These are phyloP conservation scores for Tricholoma hemisulphureum DNA, from an alignment of 768 basidiomycete species.

Conservation along the genomic window DNA sequence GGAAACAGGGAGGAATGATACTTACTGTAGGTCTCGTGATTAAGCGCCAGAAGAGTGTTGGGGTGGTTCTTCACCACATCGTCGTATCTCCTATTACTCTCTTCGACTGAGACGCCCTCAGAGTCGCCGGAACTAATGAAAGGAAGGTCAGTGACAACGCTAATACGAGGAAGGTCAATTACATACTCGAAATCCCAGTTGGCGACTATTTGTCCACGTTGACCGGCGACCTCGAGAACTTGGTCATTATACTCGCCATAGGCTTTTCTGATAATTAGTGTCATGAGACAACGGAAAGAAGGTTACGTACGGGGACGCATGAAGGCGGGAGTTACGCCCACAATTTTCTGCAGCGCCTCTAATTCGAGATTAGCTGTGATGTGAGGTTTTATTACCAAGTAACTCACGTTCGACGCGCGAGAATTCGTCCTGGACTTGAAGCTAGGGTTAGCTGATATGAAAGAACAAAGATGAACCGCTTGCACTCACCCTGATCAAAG, in stretches of 20 bases:
- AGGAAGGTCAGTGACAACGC: neutral
- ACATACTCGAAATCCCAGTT: conserved; percentile 43
- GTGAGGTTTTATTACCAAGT: neutral
- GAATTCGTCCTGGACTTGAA: conserved; percentile 38
- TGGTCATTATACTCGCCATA: conserved; percentile 42
- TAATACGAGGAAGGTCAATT: no score
- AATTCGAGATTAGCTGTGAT: neutral
- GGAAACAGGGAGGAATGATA: neutral
- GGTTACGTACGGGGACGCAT: conserved; percentile 36
- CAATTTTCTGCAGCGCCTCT: conserved; percentile 36
- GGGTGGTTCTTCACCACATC: conserved; percentile 19
- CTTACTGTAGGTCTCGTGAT: conserved; percentile 34
- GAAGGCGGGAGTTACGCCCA: conserved; percentile 37
- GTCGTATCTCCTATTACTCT: conserved; percentile 26
- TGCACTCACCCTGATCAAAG: conserved; percentile 30
- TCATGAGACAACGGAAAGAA: neutral
- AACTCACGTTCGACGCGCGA: conserved; percentile 35
- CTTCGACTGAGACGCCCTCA: conserved; percentile 19
- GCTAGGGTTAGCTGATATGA: conserved; percentile 8
- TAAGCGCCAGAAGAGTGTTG: conserved; percentile 30
- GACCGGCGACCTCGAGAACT: conserved; percentile 31
- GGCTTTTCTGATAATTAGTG: conserved; percentile 19
- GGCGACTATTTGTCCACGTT: conserved; percentile 30
- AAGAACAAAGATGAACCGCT: neutral
- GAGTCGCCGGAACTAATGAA: conserved; percentile 36